Conservation (phyloP, 768 basidiomycete genomes). For the Phylloporus sp. region DNA sequence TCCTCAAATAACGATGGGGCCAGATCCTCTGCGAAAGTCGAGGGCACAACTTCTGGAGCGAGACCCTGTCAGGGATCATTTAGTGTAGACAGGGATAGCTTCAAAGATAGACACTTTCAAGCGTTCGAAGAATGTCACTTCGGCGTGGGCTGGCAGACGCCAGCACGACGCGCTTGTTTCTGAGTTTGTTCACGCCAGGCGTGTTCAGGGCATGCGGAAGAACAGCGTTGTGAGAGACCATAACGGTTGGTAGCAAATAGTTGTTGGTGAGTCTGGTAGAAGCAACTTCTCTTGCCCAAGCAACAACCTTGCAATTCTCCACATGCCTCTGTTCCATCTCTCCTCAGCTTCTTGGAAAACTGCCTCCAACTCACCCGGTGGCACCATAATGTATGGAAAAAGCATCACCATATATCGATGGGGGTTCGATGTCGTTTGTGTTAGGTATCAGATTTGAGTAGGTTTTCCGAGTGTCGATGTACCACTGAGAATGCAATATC, state of each 20-base stretch:
- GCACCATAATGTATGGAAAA: too few species aligned
- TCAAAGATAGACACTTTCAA: slow-evolving; percentile 44
- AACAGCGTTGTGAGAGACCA: slow-evolving; percentile 42
- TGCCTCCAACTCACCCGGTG: too few species aligned
- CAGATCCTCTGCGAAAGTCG: slow-evolving; percentile 79
- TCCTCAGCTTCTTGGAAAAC: too few species aligned
- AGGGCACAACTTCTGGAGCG: slow-evolving; percentile 66
- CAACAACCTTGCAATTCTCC: too few species aligned
- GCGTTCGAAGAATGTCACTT: slow-evolving; percentile 73
- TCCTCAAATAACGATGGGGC: slow-evolving; percentile 63
- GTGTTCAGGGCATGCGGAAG: slow-evolving; percentile 62
- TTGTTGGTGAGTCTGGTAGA: too few species aligned
- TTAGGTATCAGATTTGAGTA: too few species aligned
- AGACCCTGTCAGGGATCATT: slow-evolving; percentile 43
- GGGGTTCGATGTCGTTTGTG: too few species aligned
- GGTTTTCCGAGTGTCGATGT: too few species aligned
- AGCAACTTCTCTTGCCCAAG: too few species aligned
- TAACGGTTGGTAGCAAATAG: background rate
- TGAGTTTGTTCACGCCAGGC: slow-evolving; percentile 61
- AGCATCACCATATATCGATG: too few species aligned
- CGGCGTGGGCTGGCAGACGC: slow-evolving; percentile 86
- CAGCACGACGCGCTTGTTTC: slow-evolving; percentile 74
- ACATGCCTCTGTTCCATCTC: too few species aligned
- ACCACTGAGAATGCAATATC: too few species aligned
- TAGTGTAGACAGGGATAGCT: background rate